Evolutionary conservation across 352 stramenopile genomes (phyloP).

Genomic region (Stephanocyclus meneghinianus): DNA sequence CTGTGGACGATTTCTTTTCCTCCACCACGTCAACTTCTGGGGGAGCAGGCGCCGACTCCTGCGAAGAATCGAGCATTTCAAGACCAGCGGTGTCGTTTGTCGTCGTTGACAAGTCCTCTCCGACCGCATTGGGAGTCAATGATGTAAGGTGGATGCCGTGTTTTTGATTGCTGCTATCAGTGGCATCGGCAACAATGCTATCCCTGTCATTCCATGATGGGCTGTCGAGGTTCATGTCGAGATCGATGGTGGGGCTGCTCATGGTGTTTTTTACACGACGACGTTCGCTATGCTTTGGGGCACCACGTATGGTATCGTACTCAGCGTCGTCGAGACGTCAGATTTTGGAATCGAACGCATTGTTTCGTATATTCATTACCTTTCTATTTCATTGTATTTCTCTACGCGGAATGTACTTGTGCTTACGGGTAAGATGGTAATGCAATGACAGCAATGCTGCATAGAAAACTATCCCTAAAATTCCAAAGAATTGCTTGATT

Average conservation of each 20-base stretch:
- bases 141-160: background rate
- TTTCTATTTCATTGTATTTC: too few species aligned
- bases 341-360: too few species aligned
- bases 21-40: background rate
- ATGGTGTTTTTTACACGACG: background rate
- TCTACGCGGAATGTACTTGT: too few species aligned
- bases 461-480: too few species aligned
- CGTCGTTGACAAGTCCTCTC: background rate
- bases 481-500: too few species aligned
- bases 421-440: too few species aligned
- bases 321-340: too few species aligned
- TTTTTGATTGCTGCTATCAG: background rate
- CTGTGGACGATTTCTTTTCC: background rate
- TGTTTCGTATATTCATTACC: too few species aligned
- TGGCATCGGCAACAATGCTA: background rate
- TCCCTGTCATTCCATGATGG: slow-evolving; percentile 6
- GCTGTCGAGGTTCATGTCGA: slow-evolving; percentile 17
- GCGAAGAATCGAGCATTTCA: background rate
- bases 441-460: too few species aligned
- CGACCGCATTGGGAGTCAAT: background rate
- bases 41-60: background rate
- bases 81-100: background rate
- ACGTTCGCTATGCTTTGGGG: background rate
- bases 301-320: too few species aligned
- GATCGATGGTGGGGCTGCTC: slow-evolving; percentile 1